Conservation (phyloP, 2,329 filamentous ascomycete species). For the Hymenoscyphus linearis region DNA sequence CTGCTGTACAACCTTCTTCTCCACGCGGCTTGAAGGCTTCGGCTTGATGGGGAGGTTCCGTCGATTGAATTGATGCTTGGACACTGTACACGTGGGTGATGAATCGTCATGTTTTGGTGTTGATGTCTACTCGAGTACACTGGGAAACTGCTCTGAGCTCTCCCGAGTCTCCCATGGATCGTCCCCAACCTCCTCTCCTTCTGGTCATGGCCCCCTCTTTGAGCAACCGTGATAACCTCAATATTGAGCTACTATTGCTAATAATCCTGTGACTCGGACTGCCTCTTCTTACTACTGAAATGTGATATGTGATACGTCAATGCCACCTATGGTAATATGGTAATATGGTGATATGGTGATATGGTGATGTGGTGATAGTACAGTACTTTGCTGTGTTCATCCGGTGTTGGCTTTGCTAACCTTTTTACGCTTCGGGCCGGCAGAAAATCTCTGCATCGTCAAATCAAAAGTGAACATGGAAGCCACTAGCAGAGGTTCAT, state of each 20-base stretch:
- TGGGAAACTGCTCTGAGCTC: neutral
- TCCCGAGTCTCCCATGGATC: neutral
- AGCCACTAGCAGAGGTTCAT: neutral
- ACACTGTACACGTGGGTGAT: neutral
- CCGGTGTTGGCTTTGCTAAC: neutral
- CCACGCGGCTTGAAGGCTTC: neutral
- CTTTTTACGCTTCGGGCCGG: conserved; percentile 2
- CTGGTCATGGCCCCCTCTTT: neutral
- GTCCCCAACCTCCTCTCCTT: neutral
- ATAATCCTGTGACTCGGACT: neutral
- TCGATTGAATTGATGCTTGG: neutral
- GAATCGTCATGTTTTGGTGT: neutral
- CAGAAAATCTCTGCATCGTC: neutral
- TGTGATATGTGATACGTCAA: conserved; percentile 7
- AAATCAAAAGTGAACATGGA: neutral
- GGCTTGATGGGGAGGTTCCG: neutral
- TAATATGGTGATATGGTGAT: neutral
- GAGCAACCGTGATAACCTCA: neutral
- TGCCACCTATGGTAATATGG: neutral
- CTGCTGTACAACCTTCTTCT: conserved; percentile 3
- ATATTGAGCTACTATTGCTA: neutral
- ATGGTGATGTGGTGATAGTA: neutral
- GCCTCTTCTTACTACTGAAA: neutral
- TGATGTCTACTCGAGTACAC: neutral
- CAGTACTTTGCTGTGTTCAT: neutral